Evolutionary conservation across 75 land plant species (phyloP).

Genomic region (Pinus taeda): DNA sequence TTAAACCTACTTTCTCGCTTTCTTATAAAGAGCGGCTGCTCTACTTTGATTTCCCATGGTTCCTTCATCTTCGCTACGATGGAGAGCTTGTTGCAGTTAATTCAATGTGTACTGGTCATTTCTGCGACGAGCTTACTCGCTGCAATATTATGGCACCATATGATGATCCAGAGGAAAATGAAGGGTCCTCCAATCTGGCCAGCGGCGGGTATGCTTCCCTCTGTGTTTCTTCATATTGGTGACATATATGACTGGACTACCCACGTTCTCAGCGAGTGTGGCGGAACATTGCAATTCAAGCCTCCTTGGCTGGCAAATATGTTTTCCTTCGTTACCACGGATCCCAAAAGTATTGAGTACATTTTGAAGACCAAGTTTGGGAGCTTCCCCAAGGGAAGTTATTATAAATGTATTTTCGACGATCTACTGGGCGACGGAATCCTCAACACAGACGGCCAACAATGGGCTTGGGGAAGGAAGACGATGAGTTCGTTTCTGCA

Average conservation of each 20-base stretch:
- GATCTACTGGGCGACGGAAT: conserved; percentile 27
- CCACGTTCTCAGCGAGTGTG: neutral
- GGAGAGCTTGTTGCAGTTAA: too few species aligned
- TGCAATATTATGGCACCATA: too few species aligned
- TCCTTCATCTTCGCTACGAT: too few species aligned
- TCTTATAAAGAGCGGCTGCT: too few species aligned
- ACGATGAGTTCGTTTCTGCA: conserved; percentile 4
- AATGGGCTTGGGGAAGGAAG: conserved; percentile 12
- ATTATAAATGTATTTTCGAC: conserved; percentile 2
- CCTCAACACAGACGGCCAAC: conserved; percentile 16
- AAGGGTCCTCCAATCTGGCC: conserved; percentile 12
- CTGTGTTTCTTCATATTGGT: conserved; percentile 5
- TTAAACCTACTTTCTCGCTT: too few species aligned
- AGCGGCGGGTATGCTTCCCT: conserved; percentile 13
- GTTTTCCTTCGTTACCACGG: conserved; percentile 8
- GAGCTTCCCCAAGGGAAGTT: conserved; percentile 20
- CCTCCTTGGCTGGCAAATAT: conserved; percentile 8
- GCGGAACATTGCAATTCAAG: conserved; percentile 11
- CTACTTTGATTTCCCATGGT: too few species aligned
- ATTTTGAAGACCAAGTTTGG: conserved; percentile 16
- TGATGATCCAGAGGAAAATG: neutral
- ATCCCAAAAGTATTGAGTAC: conserved; percentile 23
- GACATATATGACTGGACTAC: conserved; percentile 16
- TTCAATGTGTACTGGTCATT: too few species aligned
- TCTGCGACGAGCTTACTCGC: too few species aligned